These are phyloP conservation scores for Populus ilicifolia DNA, from an alignment of 345 rosid species.

Conservation along the genomic window DNA sequence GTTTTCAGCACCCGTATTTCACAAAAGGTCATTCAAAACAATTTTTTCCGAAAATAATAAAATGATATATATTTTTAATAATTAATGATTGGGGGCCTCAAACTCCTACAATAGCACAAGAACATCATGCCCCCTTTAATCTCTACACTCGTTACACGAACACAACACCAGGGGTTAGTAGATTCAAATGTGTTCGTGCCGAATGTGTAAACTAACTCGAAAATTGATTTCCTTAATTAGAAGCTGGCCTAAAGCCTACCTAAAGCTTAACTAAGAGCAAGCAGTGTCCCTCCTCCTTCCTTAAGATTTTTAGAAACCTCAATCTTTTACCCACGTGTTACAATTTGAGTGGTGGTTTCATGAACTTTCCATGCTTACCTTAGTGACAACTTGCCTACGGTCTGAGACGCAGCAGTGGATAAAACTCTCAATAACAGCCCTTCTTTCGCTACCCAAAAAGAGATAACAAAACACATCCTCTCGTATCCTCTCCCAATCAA, in stretches of 20 bases:
- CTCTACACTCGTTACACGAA: background rate
- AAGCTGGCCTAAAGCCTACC: background rate
- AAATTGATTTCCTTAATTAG: background rate
- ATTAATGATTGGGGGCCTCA: background rate
- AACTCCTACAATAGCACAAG: too few species aligned
- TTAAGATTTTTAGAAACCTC: background rate
- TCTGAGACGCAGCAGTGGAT: slow-evolving; percentile 15
- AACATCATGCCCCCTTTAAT: background rate
- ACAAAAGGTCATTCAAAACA: background rate
- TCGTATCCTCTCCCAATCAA: slow-evolving; percentile 7
- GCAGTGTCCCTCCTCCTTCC: too few species aligned
- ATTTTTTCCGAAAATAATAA: background rate
- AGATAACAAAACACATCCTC: slow-evolving; percentile 32
- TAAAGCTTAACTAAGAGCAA: background rate
- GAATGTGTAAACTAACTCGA: background rate
- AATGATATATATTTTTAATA: too few species aligned
- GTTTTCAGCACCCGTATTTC: background rate
- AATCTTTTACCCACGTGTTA: slow-evolving; percentile 15
- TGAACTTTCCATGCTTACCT: slow-evolving; percentile 10
- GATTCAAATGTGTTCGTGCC: too few species aligned
- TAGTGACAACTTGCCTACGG: background rate
- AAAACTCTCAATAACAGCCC: slow-evolving; percentile 21
- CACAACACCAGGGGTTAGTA: background rate
- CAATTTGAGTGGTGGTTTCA: background rate
- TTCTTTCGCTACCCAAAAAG: slow-evolving; percentile 10